Evolutionary conservation across 495 filamentous ascomycete genomes (phyloP).

Genomic region (Xylaria cubensis): DNA sequence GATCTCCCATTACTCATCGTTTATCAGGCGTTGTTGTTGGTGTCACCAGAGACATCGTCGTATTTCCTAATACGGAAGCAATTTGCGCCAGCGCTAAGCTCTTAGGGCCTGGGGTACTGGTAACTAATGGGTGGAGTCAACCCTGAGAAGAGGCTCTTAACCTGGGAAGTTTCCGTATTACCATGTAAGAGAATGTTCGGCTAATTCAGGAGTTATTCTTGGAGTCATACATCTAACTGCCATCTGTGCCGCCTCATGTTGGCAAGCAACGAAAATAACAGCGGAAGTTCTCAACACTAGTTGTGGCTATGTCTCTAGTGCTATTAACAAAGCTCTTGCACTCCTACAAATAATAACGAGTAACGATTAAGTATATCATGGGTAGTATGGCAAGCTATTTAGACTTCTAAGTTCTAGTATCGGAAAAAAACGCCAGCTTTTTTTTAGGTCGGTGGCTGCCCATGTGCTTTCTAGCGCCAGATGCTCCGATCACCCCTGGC

Average conservation of each 20-base stretch:
- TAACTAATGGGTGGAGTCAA: not conserved
- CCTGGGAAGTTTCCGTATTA: not conserved
- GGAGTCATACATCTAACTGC: no score
- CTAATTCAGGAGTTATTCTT: not conserved
- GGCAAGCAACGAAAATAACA: not conserved
- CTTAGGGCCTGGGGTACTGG: not conserved
- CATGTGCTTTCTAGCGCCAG: not conserved
- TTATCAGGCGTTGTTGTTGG: conserved; percentile 2
- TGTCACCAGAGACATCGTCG: not conserved
- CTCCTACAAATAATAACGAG: no score
- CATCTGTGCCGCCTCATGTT: not conserved
- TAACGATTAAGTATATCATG: not conserved
- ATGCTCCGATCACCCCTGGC: not conserved
- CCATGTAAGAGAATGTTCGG: no score
- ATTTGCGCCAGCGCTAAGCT: conserved; percentile 12
- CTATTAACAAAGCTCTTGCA: not conserved
- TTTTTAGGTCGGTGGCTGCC: not conserved
- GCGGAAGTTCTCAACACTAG: not conserved
- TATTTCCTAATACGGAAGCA: conserved; percentile 16
- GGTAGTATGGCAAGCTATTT: not conserved
- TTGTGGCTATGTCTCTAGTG: not conserved
- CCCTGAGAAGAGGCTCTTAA: not conserved
- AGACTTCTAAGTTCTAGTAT: not conserved
- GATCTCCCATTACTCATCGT: not conserved
- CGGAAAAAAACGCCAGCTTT: not conserved